A percentile compares a stretch with the other conserved stretches of the same genome.
These are phyloP conservation scores for Aureobasidium sp. DNA, from an alignment of 2,329 filamentous ascomycete species.

Conservation along the genomic window DNA sequence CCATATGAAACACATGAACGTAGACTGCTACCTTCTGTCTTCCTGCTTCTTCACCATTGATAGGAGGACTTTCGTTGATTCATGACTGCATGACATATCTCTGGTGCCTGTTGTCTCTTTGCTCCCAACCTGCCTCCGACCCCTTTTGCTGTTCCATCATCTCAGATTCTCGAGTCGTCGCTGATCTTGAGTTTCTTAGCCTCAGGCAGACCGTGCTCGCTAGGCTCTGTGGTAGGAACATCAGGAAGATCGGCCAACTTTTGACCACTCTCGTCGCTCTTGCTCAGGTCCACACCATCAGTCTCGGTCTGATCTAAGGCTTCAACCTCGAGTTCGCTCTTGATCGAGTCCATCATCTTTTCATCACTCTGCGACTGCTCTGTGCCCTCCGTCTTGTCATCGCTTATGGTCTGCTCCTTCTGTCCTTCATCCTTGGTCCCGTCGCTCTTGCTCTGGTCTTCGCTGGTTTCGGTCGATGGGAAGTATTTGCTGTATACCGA, in stretches of 20 bases:
- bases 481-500: slow-evolving; percentile 36
- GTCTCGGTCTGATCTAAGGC: not conserved
- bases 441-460: not conserved
- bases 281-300: not conserved
- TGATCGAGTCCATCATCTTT: not conserved
- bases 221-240: slow-evolving; percentile 39
- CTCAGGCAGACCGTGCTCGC: slow-evolving; percentile 33
- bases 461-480: slow-evolving; percentile 32
- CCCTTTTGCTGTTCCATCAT: not conserved
- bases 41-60: not conserved
- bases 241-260: slow-evolving; percentile 38
- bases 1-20: not conserved
- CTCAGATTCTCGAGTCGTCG: slow-evolving; percentile 16
- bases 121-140: not conserved
- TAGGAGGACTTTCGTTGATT: not conserved
- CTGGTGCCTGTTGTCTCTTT: not conserved
- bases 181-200: slow-evolving; percentile 39
- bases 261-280: slow-evolving; percentile 16
- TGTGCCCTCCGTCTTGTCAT: not conserved
- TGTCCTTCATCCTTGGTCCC: not conserved
- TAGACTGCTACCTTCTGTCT: too few relatives aligned
- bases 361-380: too few relatives aligned
- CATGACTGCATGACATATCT: not conserved
- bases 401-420: not conserved
- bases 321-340: not conserved